These are phyloP conservation scores for Dryadomyces sulphureus DNA, from an alignment of 2,329 filamentous ascomycete species.

Conservation along the genomic window DNA sequence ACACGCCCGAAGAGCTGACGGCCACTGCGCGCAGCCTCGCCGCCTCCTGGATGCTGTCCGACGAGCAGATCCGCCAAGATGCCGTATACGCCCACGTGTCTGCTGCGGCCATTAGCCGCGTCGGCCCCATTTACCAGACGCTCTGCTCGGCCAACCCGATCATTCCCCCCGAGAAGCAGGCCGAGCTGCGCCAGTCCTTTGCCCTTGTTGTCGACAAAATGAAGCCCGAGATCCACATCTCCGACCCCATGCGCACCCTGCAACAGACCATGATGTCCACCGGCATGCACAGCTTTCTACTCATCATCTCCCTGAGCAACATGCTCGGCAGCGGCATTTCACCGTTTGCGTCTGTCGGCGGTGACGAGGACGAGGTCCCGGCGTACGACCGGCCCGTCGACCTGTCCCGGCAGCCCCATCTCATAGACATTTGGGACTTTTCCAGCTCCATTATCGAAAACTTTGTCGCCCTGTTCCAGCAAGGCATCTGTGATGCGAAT, in stretches of 20 bases:
- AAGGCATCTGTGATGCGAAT: too few species aligned
- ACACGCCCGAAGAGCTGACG: not conserved
- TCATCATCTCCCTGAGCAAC: not conserved
- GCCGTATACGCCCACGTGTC: not conserved
- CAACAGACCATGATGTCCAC: conserved; percentile 4
- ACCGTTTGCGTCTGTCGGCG: not conserved
- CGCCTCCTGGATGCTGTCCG: not conserved
- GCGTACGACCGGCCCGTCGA: not conserved
- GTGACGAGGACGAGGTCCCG: not conserved
- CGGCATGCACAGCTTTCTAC: conserved; percentile 5
- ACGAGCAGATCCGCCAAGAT: not conserved
- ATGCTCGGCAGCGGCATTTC: not conserved
- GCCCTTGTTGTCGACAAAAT: not conserved
- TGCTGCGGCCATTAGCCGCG: not conserved
- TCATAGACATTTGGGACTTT: conserved; percentile 6
- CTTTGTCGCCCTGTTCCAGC: not conserved
- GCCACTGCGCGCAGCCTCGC: not conserved
- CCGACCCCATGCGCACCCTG: conserved; percentile 1
- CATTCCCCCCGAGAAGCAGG: conserved; percentile 1
- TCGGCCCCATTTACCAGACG: conserved; percentile 3
- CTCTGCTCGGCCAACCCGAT: conserved; percentile 2
- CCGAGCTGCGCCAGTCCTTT: not conserved
- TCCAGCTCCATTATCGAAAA: conserved; percentile 2
- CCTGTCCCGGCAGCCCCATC: not conserved
- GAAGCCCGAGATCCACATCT: not conserved